Percentiles rank a stretch among this genome's conserved stretches.
These are phyloP conservation scores for Copromyces sp. DNA, from an alignment of 495 filamentous ascomycete species.

Conservation along the genomic window DNA sequence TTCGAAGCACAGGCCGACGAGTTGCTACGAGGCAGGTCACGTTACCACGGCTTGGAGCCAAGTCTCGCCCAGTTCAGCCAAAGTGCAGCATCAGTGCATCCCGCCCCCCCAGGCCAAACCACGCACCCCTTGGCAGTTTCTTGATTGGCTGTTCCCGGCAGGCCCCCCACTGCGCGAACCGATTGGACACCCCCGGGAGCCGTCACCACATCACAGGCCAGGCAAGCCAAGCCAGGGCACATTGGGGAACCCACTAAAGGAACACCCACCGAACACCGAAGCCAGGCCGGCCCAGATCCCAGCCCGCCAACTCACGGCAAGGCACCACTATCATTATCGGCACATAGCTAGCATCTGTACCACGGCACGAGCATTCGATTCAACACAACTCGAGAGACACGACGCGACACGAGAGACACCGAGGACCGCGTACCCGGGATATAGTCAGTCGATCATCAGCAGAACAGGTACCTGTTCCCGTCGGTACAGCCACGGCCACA, in stretches of 20 bases:
- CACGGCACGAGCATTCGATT: neutral
- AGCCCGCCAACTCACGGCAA: neutral
- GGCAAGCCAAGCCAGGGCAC: neutral
- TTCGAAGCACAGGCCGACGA: slow-evolving; percentile 9
- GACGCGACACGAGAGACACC: neutral
- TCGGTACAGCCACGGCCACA: neutral
- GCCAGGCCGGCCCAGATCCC: neutral
- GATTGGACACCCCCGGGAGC: neutral
- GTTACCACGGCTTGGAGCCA: slow-evolving; percentile 4
- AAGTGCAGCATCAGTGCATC: neutral
- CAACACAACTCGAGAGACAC: neutral
- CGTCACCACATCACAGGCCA: neutral
- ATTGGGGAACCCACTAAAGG: neutral
- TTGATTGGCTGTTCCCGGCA: neutral
- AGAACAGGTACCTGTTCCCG: neutral
- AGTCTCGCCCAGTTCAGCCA: neutral
- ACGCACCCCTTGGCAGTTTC: neutral
- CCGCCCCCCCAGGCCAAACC: neutral
- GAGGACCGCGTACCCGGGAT: neutral
- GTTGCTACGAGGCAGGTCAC: slow-evolving; percentile 26
- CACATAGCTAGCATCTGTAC: neutral
- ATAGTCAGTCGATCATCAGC: neutral
- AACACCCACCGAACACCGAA: neutral
- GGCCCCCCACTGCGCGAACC: neutral
- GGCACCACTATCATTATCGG: neutral